A percentile compares a stretch with the other conserved stretches of the same genome.
Conservation (phyloP, 2,329 filamentous ascomycete species). For the Sarocladium oryzae region DNA sequence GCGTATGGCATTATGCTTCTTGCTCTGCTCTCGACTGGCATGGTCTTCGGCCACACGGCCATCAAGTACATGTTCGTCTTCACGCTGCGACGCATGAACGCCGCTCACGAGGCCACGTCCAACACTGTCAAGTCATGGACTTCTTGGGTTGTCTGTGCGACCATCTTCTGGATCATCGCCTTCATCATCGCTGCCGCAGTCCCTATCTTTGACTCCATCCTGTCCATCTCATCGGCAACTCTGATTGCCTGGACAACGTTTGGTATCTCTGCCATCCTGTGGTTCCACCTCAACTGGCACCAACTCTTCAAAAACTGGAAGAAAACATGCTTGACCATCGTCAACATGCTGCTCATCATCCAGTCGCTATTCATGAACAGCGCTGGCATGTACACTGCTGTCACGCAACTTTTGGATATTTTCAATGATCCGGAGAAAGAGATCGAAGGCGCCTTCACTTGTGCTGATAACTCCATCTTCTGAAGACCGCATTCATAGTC, state of each 20-base stretch:
- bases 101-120: slow-evolving; percentile 25
- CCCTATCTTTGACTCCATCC: slow-evolving; percentile 31
- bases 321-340: slow-evolving; percentile 21
- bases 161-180: slow-evolving; percentile 26
- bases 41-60: slow-evolving; percentile 26
- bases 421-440: slow-evolving; percentile 20
- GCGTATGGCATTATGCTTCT: slow-evolving; percentile 26
- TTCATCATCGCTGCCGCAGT: slow-evolving; percentile 31
- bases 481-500: slow-evolving; percentile 9
- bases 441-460: slow-evolving; percentile 26
- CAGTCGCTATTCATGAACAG: slow-evolving; percentile 29
- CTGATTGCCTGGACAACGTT: slow-evolving; percentile 32
- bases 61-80: slow-evolving; percentile 29
- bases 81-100: slow-evolving; percentile 24
- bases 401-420: slow-evolving; percentile 24
- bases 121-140: slow-evolving; percentile 27
- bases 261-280: slow-evolving; percentile 28
- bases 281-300: slow-evolving; percentile 30
- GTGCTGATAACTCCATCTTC: slow-evolving; percentile 28
- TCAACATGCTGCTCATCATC: slow-evolving; percentile 25
- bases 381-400: slow-evolving; percentile 27
- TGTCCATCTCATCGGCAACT: slow-evolving; percentile 28
- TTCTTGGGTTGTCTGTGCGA: slow-evolving; percentile 27
- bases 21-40: slow-evolving; percentile 23
- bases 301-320: slow-evolving; percentile 21